These are phyloP conservation scores for Ogataea hybrid DNA, from an alignment of 1,139 yeast species.

Conservation along the genomic window DNA sequence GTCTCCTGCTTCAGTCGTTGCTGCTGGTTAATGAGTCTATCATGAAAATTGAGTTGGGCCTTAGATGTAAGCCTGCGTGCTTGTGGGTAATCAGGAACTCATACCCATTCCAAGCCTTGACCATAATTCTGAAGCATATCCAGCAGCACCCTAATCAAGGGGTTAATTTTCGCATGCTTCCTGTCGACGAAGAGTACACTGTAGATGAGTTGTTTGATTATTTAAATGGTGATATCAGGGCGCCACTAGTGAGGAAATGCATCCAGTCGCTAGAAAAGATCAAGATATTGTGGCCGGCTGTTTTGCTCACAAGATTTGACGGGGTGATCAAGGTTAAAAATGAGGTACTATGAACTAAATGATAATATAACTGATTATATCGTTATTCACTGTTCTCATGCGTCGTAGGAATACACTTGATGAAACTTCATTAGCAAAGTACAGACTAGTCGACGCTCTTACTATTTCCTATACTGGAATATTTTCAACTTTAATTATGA, in stretches of 20 bases:
- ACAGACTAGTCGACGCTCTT: no score
- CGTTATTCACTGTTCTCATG: no score
- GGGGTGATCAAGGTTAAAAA: constrained; percentile 16
- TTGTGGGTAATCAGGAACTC: constrained; percentile 25
- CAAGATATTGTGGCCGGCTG: constrained; percentile 18
- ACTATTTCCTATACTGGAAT: no score
- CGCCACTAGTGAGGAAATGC: constrained; percentile 14
- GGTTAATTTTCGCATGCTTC: constrained; percentile 15
- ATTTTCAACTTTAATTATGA: no score
- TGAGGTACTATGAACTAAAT: no score
- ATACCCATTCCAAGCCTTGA: constrained; percentile 26
- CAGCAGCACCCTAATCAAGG: constrained; percentile 13
- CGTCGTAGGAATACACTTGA: no score
- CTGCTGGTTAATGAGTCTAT: constrained; percentile 24
- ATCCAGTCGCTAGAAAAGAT: constrained; percentile 10
- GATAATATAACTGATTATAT: no score
- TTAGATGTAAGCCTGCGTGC: constrained; percentile 8
- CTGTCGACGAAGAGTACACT: constrained; percentile 13
- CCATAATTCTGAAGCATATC: constrained; percentile 21
- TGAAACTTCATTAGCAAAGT: no score
- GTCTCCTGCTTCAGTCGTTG: constrained; percentile 22
- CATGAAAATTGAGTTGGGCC: no score
- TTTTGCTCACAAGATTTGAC: constrained; percentile 15
- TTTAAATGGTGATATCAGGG: constrained; percentile 16
- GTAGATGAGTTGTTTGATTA: constrained; percentile 12